Evolutionary conservation across 352 stramenopile genomes (phyloP), one percentile per base, ranked within the genome.

Genomic region (Globisporangium nagaii): DNA sequence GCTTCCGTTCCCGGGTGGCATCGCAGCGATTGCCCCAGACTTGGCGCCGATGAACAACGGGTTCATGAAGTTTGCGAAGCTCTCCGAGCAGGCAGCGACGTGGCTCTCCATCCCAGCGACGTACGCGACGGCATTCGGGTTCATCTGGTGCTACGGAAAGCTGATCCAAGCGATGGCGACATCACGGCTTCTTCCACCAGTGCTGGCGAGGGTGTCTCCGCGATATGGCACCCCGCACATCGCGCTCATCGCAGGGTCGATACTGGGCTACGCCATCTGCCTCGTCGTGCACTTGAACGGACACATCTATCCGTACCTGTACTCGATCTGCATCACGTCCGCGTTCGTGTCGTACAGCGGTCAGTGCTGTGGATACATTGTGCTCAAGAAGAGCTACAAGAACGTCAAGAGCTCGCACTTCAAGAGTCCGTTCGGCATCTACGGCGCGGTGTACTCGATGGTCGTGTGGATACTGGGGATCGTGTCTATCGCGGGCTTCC

Each of bases 101-200:
- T 19, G 77, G 27, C 19, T 81, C 0, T 84, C 73, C 11, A 24
- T 81, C 0, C 71, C 71, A 5, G 73, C 71, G 0, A 84, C 71
- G 2, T 84, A 75, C 56, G 68, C 68, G 3, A 84, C 69, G 3
- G 71, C 67, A 5, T 79, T 78, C 41, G 72, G 69, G 2, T 83
- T 83, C 39, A 77, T 84, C 51, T 78, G 72, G 62, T 75, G 68
- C 27, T 82, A 79, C 41, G 68, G 70, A 1, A 79, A 79, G 42
- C 57, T 84, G 7, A 75, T 84, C 8, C 45, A 62, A 2, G 63
- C 71, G 10, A 81, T 84, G 71, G 73, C 71, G 0, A 73, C 49
- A 10, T 84, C 71, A 1, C 60, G 59, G 5, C 49, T 84, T 6
- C 28, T 84, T 20, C 68, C 73, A 1, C 13, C 43, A 1, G 60